Evolutionary conservation across 2,329 filamentous ascomycete genomes (phyloP), one percentile per base, ranked within the genome.

Genomic region (Pseudocercospora musae): DNA sequence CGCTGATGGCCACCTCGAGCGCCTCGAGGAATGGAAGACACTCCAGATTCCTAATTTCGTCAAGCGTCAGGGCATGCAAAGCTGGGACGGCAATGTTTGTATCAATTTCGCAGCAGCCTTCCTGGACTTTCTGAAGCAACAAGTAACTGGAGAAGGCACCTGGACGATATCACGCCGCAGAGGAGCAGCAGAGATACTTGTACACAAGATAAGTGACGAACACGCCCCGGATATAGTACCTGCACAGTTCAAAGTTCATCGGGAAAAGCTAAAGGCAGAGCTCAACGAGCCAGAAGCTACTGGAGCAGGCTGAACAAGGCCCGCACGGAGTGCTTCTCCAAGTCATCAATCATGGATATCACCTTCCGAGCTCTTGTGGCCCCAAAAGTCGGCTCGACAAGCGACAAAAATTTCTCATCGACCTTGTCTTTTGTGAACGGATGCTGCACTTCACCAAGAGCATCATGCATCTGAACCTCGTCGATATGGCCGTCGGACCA

Each of bases 71-170:
- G 87, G 88, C 0, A 85, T 85, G 29, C 81, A 81, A 1, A 85
- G 84, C 52, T 99, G 95, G 95, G 91, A 98, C 78, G 94, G 91
- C 18, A 94, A 97, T 73, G 85, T 90, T 68, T 97, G 93, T 73
- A 95, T 98, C 72, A 96, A 96, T 70, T 97, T 97, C 78, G 87
- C 92, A 1, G 87, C 85, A 1, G 82, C 79, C 0, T 91, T 98
- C 69, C 77, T 98, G 15, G 87, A 88, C 8, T 72, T 71, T 33
- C 60, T 73, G 49, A 71, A 68, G 58, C 23, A 81, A 0, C 85
- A 87, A 7, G 80, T 75, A 7, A 69, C 57, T 11, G 78, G 81
- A 18, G 89, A 91, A 42, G 92, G 91, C 0, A 87, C 96, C 1
- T 98, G 92, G 89, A 85, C 88, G 64, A 91, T 99, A 71, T 81